Percentiles rank a stretch among this genome's conserved stretches.
Evolutionary conservation across 1,284 basidiomycete species (phyloP).

Genomic region (Moesziomyces parantarcticus): DNA sequence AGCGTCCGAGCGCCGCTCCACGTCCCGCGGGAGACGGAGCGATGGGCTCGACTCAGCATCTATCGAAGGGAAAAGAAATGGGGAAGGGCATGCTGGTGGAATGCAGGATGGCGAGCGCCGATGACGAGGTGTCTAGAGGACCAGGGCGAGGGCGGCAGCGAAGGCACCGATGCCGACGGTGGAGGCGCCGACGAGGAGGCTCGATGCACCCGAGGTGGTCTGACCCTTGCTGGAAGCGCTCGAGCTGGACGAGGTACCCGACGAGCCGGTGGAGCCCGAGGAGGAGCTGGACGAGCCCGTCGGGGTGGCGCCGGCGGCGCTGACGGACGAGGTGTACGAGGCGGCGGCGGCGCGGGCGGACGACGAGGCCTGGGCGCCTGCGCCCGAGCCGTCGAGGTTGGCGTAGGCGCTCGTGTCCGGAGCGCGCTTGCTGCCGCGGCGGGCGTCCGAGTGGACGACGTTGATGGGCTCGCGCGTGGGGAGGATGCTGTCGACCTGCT

Average conservation of each 20-base stretch:
- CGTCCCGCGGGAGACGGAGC: too few species aligned
- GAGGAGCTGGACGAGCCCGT: not conserved
- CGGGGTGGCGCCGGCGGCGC: not conserved
- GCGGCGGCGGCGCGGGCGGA: constrained; percentile 15
- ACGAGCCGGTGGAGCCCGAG: not conserved
- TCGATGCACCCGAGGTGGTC: constrained; percentile 32
- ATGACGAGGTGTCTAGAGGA: constrained; percentile 12
- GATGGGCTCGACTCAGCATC: not conserved
- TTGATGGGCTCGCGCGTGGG: constrained; percentile 42
- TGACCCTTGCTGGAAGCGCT: constrained; percentile 12
- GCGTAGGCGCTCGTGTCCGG: constrained; percentile 43
- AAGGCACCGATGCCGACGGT: constrained; percentile 30
- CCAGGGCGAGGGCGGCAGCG: constrained; percentile 34
- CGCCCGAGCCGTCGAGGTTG: constrained; percentile 35
- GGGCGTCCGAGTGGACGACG: constrained; percentile 46
- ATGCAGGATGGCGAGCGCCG: not conserved
- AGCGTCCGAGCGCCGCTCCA: too few species aligned
- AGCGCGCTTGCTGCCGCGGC: constrained; percentile 28
- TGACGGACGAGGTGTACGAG: constrained; percentile 1
- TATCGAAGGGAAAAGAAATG: not conserved
- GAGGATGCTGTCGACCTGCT: constrained; percentile 41
- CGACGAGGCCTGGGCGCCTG: constrained; percentile 12
- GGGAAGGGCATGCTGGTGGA: not conserved
- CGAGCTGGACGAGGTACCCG: constrained; percentile 5
- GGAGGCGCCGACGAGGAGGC: constrained; percentile 19